Base-by-base conservation (phyloP, 805 yeast genomes). In the Komagataella phaffii region DNA sequence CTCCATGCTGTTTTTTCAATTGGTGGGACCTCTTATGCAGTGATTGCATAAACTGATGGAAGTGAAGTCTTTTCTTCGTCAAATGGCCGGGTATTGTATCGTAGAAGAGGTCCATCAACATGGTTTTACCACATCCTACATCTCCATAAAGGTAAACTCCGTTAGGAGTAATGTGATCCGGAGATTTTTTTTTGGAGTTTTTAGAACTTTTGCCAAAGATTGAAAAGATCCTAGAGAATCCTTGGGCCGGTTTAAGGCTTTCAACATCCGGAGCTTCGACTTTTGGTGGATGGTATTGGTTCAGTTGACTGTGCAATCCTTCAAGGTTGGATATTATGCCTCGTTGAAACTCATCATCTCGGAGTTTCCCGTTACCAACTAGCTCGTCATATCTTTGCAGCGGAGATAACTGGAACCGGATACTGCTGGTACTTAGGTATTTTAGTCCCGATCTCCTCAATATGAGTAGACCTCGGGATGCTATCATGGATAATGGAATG, bases 91-190 rank as follows among this genome's bases (percentile, higher is more conserved):
- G 97, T 17, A 91, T 76, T 0, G 96, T 88, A 18, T 79, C 72
- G 67, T 90, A 93, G 61, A 93, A 93, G 57, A 93, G 72, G 66
- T 93, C 98, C 98, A 93, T 91, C 54, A 93, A 72, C 97, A 93
- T 91, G 6, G 99, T 93, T 63, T 93, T 91, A 3, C 99, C 99
- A 66, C 98, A 90, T 1, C 99, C 99, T 46, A 93, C 99, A 65
- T 93, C 98, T 19, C 99, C 99, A 66, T 87, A 93, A 30, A 93
- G 72, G 61, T 93, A 93, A 6, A 93, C 84, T 3, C 99, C 99
- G 57, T 76, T 72, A 2, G 93, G 96, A 3, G 8, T 19, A 19
- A 40, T 48, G 21, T 18, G 52, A 47, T 24, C 51, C 48, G 47
- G 55, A 17, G 23, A 51, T 24, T 14, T 43, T 17, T 44, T 46